phyloP scores from a whole-genome alignment of 441 rosid species.

The Gossypium davidsonii region DNA sequence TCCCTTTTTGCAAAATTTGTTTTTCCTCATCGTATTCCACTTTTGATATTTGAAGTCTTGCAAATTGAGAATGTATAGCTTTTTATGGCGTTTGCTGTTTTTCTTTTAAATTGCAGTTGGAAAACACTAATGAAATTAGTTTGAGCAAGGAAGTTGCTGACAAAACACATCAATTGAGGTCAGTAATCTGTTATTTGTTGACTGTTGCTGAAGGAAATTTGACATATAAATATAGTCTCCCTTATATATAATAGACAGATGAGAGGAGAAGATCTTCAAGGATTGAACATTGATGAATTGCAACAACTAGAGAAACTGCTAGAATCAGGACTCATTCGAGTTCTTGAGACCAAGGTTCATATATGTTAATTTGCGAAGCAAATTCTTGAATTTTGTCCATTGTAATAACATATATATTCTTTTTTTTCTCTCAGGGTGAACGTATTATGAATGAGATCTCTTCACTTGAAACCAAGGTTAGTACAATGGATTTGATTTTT shows the following conservation, averaged over 20 bases:
- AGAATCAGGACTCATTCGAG: constrained; percentile 43
- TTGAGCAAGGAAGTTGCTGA: constrained; percentile 50
- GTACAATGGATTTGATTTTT: neutral
- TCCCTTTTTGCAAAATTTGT: no score
- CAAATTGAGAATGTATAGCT: neutral
- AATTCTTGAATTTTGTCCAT: neutral
- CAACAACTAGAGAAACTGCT: constrained; percentile 45
- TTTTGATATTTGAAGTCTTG: no score
- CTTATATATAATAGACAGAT: constrained; percentile 32
- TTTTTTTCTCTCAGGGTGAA: constrained; percentile 30
- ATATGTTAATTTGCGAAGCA: neutral
- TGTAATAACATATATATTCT: neutral
- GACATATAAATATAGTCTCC: neutral
- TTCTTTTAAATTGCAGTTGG: constrained; percentile 27
- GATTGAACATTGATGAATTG: constrained; percentile 43
- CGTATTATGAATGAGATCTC: constrained; percentile 37
- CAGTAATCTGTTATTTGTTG: neutral
- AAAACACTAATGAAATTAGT: constrained; percentile 30
- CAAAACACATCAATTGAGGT: constrained; percentile 48
- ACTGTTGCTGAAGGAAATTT: neutral
- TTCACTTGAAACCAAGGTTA: constrained; percentile 45
- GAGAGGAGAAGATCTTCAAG: constrained; percentile 60
- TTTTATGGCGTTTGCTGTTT: neutral
- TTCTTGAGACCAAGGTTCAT: constrained; percentile 38
- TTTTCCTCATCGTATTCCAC: no score